Evolutionary conservation across 495 filamentous ascomycete species (phyloP).

Genomic region (Penicillium lagena): DNA sequence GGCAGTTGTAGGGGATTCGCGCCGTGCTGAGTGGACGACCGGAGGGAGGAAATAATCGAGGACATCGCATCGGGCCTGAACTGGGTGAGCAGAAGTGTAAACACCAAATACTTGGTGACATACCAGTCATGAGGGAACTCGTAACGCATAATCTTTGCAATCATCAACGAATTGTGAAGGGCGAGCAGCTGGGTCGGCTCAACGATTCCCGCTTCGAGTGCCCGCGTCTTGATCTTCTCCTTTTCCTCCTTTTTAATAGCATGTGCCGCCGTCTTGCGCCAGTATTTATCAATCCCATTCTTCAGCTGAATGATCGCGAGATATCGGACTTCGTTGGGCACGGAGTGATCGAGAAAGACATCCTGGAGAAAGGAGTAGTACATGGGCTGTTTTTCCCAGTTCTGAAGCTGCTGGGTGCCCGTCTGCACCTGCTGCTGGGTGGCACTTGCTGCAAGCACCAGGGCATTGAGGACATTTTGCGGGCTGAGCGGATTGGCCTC

Average conservation of each 20-base stretch:
- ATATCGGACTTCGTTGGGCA: constrained; percentile 71
- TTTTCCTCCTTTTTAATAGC: constrained; percentile 72
- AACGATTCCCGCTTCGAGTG: constrained; percentile 63
- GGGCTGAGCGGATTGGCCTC: constrained; percentile 57
- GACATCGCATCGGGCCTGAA: constrained; percentile 45
- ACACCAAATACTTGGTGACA: background rate
- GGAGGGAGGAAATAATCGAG: constrained; percentile 54
- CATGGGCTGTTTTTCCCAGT: constrained; percentile 72
- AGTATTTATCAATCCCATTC: constrained; percentile 91
- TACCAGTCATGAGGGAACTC: constrained; percentile 86
- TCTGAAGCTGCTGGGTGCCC: constrained; percentile 72
- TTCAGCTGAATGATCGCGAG: constrained; percentile 92
- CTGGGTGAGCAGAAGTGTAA: constrained; percentile 4
- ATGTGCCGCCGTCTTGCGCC: constrained; percentile 67
- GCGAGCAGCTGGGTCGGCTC: constrained; percentile 71
- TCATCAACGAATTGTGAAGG: constrained; percentile 77
- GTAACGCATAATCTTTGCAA: constrained; percentile 79
- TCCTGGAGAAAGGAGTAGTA: constrained; percentile 81
- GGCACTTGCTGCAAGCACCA: constrained; percentile 67
- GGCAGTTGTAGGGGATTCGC: constrained; percentile 52
- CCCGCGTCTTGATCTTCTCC: constrained; percentile 60
- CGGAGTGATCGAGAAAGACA: constrained; percentile 67
- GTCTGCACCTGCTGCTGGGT: constrained; percentile 70
- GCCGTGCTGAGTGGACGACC: constrained; percentile 37
- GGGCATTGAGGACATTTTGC: constrained; percentile 62